Evolutionary conservation across 2,329 filamentous ascomycete genomes (phyloP).

Genomic region (Sarocladium oryzae): DNA sequence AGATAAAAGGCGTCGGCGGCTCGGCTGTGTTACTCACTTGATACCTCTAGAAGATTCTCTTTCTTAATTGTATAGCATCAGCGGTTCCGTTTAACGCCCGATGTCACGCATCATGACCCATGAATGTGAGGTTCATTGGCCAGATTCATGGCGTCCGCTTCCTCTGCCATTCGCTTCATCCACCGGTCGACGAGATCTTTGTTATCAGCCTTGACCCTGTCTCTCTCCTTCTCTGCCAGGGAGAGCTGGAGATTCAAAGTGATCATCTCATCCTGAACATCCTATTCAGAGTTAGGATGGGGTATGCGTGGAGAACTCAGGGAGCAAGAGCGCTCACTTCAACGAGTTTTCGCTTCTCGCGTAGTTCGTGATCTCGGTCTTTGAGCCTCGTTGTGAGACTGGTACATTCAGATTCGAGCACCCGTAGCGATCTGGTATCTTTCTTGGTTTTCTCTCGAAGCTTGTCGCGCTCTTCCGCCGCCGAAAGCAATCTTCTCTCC

Average conservation of each 20-base stretch:
- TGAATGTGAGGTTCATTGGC: constrained; percentile 44
- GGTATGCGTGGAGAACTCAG: neutral
- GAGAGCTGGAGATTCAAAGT: constrained; percentile 82
- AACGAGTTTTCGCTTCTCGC: constrained; percentile 74
- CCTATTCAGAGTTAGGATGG: constrained; percentile 32
- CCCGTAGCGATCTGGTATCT: constrained; percentile 55
- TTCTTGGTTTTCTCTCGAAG: constrained; percentile 53
- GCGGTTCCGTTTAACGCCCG: neutral
- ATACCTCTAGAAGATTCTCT: constrained; percentile 1
- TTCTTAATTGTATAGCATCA: neutral
- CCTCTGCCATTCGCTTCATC: constrained; percentile 81
- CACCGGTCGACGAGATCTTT: constrained; percentile 83
- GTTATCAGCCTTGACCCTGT: constrained; percentile 74
- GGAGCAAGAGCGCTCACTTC: constrained; percentile 42
- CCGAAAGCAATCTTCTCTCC: constrained; percentile 54
- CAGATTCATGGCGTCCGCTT: constrained; percentile 81
- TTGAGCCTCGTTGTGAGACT: constrained; percentile 59
- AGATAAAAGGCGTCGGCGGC: neutral
- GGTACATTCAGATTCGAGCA: constrained; percentile 56
- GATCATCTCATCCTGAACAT: constrained; percentile 90
- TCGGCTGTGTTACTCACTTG: neutral
- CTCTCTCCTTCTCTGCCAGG: constrained; percentile 69
- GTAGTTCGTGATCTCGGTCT: constrained; percentile 80
- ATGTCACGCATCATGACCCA: constrained; percentile 21
- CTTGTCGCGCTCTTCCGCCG: constrained; percentile 57